phyloP scores from a whole-genome alignment of 2,329 filamentous ascomycete genomes.

The Fusarium xyrophilum region DNA sequence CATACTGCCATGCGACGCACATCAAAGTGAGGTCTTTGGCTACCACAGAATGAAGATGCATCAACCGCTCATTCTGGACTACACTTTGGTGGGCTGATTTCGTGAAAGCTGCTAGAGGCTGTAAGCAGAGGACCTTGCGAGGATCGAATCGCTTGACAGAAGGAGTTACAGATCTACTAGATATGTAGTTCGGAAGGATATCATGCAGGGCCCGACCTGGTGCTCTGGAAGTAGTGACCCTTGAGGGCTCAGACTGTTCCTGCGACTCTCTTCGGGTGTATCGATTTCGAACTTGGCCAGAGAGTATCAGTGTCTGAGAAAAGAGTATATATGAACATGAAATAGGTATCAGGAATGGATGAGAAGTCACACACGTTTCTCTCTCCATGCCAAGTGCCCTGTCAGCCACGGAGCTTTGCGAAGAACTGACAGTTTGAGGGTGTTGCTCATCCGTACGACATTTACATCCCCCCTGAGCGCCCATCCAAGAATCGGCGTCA shows the following conservation, averaged over 20 bases:
- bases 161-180: fast-evolving
- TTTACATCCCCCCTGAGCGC: neutral
- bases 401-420: neutral
- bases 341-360: neutral
- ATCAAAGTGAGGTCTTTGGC: neutral
- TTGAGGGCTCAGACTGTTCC: fast-evolving
- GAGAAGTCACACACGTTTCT: fast-evolving
- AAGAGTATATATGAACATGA: fast-evolving
- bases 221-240: neutral
- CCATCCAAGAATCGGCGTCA: neutral
- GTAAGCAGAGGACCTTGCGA: neutral
- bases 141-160: neutral
- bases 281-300: neutral
- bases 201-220: neutral
- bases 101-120: neutral
- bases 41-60: neutral
- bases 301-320: neutral
- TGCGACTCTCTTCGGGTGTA: neutral
- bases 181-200: neutral
- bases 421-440: neutral
- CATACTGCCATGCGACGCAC: neutral
- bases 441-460: neutral
- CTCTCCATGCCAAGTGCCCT: neutral
- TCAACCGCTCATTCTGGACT: neutral
- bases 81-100: neutral